Conservation (phyloP, 352 stramenopile species). For the Phytophthora meadii region DNA sequence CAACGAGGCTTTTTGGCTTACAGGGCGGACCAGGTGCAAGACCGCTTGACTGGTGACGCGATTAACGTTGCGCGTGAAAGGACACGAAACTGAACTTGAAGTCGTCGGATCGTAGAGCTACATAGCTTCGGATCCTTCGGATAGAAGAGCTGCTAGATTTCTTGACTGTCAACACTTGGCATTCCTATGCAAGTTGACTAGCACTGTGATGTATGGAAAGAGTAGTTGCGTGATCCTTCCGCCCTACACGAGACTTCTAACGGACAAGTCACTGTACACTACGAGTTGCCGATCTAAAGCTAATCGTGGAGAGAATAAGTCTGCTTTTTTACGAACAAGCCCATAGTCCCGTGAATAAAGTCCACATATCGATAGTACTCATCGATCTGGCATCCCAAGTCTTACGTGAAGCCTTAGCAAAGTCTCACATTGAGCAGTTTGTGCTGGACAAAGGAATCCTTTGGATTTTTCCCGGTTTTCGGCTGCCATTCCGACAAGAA, state of each 20-base stretch:
- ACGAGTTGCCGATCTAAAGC: no score
- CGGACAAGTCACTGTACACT: constrained; percentile 6
- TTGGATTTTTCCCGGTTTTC: constrained; percentile 24
- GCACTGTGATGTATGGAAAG: no score
- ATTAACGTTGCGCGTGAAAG: constrained; percentile 33
- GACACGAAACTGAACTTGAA: constrained; percentile 50
- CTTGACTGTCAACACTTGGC: no score
- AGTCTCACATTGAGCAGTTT: no score
- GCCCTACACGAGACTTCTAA: not conserved
- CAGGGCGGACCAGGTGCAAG: constrained; percentile 28
- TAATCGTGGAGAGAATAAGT: no score
- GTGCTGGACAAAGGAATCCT: not conserved
- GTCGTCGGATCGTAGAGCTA: constrained; percentile 34
- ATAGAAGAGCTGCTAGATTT: no score
- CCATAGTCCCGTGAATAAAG: not conserved
- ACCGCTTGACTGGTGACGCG: not conserved
- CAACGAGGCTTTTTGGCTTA: constrained; percentile 1
- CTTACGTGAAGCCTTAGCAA: not conserved
- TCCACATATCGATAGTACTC: no score
- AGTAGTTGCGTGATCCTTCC: not conserved
- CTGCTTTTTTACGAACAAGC: not conserved
- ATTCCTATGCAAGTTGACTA: no score
- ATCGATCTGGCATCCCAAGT: not conserved
- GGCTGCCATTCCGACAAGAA: constrained; percentile 18
- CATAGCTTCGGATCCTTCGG: not conserved